Evolutionary conservation across 345 rosid species (phyloP).

Genomic region (Populus davidiana): DNA sequence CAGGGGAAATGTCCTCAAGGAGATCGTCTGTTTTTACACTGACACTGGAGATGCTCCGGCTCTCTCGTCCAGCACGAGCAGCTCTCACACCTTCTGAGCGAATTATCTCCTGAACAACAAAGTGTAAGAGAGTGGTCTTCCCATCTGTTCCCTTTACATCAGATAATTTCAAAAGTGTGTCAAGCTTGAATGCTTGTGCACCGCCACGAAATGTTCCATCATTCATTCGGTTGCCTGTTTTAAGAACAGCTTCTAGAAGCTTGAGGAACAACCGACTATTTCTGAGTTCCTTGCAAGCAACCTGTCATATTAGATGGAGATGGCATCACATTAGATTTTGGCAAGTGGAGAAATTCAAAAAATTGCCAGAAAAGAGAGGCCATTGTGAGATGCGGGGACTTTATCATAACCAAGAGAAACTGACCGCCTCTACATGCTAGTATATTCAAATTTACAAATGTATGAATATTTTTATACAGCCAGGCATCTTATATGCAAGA

Average conservation of each 20-base stretch:
- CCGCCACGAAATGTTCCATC: constrained; percentile 96
- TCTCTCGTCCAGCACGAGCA: constrained; percentile 65
- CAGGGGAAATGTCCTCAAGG: constrained; percentile 51
- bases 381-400: not conserved
- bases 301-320: constrained; percentile 36
- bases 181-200: constrained; percentile 96
- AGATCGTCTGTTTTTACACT: constrained; percentile 79
- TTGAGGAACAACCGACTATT: constrained; percentile 85
- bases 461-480: not conserved
- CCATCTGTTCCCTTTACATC: constrained; percentile 97
- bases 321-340: not conserved
- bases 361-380: not conserved
- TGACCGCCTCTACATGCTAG: not conserved
- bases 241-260: constrained; percentile 96
- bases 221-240: constrained; percentile 99
- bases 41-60: constrained; percentile 47
- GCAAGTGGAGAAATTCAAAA: not conserved
- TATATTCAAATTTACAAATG: not conserved
- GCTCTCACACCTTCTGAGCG: constrained; percentile 91
- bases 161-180: constrained; percentile 87
- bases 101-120: constrained; percentile 89
- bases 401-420: not conserved
- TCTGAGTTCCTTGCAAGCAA: constrained; percentile 83
- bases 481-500: not conserved
- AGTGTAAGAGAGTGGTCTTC: constrained; percentile 94